Conservation (phyloP, 768 basidiomycete species). For the Sutorius australiensis region DNA sequence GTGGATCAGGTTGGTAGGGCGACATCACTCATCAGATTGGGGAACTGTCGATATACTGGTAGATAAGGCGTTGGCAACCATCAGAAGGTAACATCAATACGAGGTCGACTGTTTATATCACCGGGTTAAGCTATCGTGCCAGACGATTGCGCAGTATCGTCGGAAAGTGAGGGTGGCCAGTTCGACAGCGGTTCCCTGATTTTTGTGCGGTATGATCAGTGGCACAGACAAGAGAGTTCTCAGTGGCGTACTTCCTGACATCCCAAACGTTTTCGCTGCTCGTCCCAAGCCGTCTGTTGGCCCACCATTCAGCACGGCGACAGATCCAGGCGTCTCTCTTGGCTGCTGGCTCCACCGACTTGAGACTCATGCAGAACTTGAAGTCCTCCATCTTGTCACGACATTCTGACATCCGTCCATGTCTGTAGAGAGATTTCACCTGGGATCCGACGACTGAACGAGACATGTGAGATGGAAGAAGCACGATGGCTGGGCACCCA, state of each 20-base stretch:
- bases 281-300: constrained; percentile 61
- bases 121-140: constrained; percentile 22
- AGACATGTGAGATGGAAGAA: constrained; percentile 10
- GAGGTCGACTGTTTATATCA: background rate
- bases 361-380: constrained; percentile 90
- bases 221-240: background rate
- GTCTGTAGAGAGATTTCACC: constrained; percentile 81
- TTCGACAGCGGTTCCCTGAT: constrained; percentile 23
- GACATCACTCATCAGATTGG: background rate
- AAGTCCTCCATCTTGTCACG: constrained; percentile 81
- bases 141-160: constrained; percentile 16
- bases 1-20: background rate
- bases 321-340: constrained; percentile 81
- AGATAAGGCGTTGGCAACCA: background rate
- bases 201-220: constrained; percentile 1
- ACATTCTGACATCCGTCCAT: constrained; percentile 72
- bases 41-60: background rate
- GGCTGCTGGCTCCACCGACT: constrained; percentile 71
- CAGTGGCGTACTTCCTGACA: constrained; percentile 64
- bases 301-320: constrained; percentile 94
- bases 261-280: constrained; percentile 98
- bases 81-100: background rate
- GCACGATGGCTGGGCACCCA: constrained; percentile 23
- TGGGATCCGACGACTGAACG: constrained; percentile 71
- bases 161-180: constrained; percentile 28